Percentiles rank a stretch among this genome's conserved stretches.
Conservation (phyloP, 2,329 filamentous ascomycete genomes). For the Colletotrichum cordylinicola region DNA sequence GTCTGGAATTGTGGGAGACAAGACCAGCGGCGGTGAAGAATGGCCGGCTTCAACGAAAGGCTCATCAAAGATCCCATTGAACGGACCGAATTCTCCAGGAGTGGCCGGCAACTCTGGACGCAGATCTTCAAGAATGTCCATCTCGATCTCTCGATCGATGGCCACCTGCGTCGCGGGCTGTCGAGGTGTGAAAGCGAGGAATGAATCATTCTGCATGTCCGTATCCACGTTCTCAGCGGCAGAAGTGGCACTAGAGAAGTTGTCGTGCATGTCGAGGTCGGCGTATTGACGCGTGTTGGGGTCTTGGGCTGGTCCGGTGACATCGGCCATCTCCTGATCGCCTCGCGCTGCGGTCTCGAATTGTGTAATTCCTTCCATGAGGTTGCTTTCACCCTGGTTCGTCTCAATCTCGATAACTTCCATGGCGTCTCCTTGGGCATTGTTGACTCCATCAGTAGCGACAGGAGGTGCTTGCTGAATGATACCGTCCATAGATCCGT, state of each 20-base stretch:
- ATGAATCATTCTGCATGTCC: background rate
- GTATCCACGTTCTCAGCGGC: background rate
- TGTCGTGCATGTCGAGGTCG: background rate
- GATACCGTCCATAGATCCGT: background rate
- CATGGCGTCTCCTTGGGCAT: background rate
- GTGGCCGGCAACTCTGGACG: background rate
- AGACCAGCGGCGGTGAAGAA: background rate
- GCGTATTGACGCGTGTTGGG: background rate
- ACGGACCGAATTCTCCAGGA: background rate
- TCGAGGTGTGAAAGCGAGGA: background rate
- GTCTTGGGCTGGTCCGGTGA: background rate
- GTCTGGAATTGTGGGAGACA: background rate
- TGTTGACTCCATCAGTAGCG: background rate
- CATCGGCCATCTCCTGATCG: background rate
- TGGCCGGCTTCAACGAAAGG: background rate
- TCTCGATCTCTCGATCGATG: background rate
- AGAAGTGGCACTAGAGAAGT: background rate
- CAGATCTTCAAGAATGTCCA: background rate
- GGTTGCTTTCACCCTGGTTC: background rate
- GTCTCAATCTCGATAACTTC: background rate
- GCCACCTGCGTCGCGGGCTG: background rate
- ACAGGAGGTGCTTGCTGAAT: background rate
- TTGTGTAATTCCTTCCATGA: background rate
- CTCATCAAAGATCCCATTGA: background rate
- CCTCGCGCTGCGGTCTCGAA: background rate